phyloP scores from a whole-genome alignment of 2,329 filamentous ascomycete genomes.

The Exophiala bonariae region DNA sequence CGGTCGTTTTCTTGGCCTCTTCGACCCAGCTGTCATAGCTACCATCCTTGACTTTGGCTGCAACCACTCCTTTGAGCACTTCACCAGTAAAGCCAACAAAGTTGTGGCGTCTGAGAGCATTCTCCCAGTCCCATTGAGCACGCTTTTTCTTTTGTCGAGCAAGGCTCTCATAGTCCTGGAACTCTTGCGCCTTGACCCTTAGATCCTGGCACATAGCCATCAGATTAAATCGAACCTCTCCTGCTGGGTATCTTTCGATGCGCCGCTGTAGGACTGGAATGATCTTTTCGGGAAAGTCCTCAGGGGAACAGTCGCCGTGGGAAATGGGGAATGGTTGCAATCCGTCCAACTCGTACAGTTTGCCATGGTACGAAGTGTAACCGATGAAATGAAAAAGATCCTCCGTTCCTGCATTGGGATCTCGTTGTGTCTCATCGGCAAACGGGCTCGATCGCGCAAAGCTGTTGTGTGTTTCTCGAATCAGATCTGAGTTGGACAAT shows the following conservation, averaged over 20 bases:
- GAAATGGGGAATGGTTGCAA: slow-evolving; percentile 89
- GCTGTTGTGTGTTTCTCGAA: slow-evolving; percentile 81
- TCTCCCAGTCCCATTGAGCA: slow-evolving; percentile 89
- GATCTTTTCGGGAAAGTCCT: slow-evolving; percentile 75
- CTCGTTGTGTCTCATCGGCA: slow-evolving; percentile 80
- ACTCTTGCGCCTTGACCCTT: slow-evolving; percentile 71
- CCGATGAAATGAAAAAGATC: slow-evolving; percentile 98
- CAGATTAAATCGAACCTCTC: slow-evolving; percentile 94
- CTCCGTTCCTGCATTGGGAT: slow-evolving; percentile 70
- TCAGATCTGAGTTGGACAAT: slow-evolving; percentile 68
- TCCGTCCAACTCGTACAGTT: slow-evolving; percentile 91
- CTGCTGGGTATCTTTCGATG: slow-evolving; percentile 78
- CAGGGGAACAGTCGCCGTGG: slow-evolving; percentile 72
- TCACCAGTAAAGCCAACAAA: slow-evolving; percentile 95
- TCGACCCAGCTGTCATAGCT: slow-evolving; percentile 81
- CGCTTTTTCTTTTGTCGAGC: slow-evolving; percentile 81
- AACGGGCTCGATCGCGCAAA: slow-evolving; percentile 90
- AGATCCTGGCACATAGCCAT: slow-evolving; percentile 88
- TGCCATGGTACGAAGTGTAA: slow-evolving; percentile 78
- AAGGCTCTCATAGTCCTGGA: slow-evolving; percentile 78
- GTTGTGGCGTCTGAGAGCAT: slow-evolving; percentile 86
- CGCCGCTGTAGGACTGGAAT: slow-evolving; percentile 84
- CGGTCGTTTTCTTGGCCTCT: slow-evolving; percentile 54
- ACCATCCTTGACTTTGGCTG: slow-evolving; percentile 67
- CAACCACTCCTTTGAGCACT: slow-evolving; percentile 82